phyloP scores from a whole-genome alignment of 2,329 filamentous ascomycete species.

The Fusarium agapanthi region DNA sequence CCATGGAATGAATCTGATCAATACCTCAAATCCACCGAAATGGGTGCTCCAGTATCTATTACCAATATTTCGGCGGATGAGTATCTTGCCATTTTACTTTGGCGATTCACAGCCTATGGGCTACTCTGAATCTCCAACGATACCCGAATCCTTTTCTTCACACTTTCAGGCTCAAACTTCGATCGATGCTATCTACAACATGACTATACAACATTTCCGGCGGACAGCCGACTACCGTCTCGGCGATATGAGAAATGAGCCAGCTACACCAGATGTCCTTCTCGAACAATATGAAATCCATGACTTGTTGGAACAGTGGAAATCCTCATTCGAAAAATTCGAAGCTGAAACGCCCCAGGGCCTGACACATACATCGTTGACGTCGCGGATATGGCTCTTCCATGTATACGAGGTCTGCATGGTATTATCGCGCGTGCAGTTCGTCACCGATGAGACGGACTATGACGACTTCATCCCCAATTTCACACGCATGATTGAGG shows the following conservation, averaged over 20 bases:
- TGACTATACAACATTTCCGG: conserved; percentile 13
- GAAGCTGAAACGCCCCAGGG: not conserved
- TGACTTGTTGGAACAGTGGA: not conserved
- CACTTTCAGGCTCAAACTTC: not conserved
- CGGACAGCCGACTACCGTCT: conserved; percentile 2
- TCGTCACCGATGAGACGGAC: not conserved
- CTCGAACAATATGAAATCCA: conserved; percentile 7
- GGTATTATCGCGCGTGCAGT: not conserved
- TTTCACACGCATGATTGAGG: conserved; percentile 2
- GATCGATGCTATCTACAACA: not conserved
- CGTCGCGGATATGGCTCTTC: conserved; percentile 8
- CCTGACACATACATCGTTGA: not conserved
- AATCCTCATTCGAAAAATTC: conserved; percentile 4
- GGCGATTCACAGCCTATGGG: conserved; percentile 10
- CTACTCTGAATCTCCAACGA: not conserved
- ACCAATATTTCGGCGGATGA: conserved; percentile 5
- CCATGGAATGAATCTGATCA: conserved; percentile 4
- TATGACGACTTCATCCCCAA: conserved; percentile 8
- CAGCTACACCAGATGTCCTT: not conserved
- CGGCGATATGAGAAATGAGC: not conserved
- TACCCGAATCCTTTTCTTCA: not conserved
- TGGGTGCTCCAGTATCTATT: not conserved
- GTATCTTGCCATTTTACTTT: conserved; percentile 15
- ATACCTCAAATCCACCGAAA: not conserved
- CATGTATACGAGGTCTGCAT: conserved; percentile 10